Evolutionary conservation across 2,329 filamentous ascomycete species (phyloP).

Genomic region (Alternaria sp.): DNA sequence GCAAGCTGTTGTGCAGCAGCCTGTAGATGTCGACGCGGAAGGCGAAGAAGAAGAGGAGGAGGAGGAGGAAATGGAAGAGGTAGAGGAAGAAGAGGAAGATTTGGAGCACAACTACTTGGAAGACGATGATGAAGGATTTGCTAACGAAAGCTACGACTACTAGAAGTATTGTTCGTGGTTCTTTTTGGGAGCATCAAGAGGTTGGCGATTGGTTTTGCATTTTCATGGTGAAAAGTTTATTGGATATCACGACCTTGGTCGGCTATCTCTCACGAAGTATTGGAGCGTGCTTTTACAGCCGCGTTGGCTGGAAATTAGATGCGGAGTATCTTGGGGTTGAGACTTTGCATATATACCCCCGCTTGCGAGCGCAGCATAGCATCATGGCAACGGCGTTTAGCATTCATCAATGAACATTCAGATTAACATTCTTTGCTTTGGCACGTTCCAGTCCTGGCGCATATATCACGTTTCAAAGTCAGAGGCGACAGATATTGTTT

Average conservation of each 20-base stretch:
- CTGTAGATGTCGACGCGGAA: conserved; percentile 20
- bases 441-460: not conserved
- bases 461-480: not conserved
- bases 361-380: conserved; percentile 15
- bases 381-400: conserved; percentile 13
- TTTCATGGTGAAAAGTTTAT: not conserved
- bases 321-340: not conserved
- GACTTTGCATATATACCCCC: conserved; percentile 22
- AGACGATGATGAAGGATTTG: conserved; percentile 52
- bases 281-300: not conserved
- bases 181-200: not conserved
- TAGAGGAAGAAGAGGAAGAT: conserved; percentile 51
- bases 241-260: not conserved
- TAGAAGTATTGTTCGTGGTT: conserved; percentile 5
- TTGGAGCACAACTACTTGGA: conserved; percentile 48
- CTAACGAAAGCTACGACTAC: conserved; percentile 47
- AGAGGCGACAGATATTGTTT: conserved; percentile 6
- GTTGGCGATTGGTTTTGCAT: conserved; percentile 1
- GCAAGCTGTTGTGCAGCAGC: conserved; percentile 9
- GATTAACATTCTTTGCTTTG: not conserved
- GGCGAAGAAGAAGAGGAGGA: conserved; percentile 29
- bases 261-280: not conserved
- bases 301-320: not conserved
- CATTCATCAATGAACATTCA: not conserved
- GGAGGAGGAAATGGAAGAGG: conserved; percentile 42